These are phyloP conservation scores for Phoma sp. DNA, from an alignment of 2,329 filamentous ascomycete species.

Conservation along the genomic window DNA sequence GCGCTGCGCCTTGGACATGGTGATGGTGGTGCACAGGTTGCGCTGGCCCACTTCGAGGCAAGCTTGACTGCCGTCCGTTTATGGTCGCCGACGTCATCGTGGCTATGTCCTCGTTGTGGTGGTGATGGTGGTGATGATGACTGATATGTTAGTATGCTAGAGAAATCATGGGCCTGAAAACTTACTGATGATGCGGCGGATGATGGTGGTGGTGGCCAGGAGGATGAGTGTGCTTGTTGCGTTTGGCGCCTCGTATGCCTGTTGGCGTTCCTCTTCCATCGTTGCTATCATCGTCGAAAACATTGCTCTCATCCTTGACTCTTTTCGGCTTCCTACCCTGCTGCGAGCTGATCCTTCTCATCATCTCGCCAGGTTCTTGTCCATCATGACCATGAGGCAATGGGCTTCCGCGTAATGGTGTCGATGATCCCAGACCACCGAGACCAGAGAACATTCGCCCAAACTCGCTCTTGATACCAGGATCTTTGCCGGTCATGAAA, in stretches of 20 bases:
- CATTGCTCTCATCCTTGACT: constrained; percentile 76
- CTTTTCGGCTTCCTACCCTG: constrained; percentile 60
- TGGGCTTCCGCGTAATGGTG: constrained; percentile 62
- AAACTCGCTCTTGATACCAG: constrained; percentile 93
- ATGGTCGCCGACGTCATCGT: constrained; percentile 27
- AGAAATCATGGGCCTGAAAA: constrained; percentile 12
- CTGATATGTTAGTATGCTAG: constrained; percentile 55
- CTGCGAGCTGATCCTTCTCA: constrained; percentile 48
- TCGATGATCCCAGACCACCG: constrained; percentile 68
- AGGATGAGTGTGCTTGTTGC: constrained; percentile 55
- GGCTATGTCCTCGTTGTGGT: constrained; percentile 58
- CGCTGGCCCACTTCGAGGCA: constrained; percentile 39
- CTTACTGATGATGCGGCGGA: constrained; percentile 59
- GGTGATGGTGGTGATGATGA: constrained; percentile 65
- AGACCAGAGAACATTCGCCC: constrained; percentile 96
- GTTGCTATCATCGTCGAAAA: constrained; percentile 70
- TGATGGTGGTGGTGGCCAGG: constrained; percentile 69
- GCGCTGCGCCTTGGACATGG: constrained; percentile 48
- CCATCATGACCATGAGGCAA: constrained; percentile 48
- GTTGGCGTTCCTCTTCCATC: constrained; percentile 69
- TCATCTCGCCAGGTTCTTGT: constrained; percentile 40
- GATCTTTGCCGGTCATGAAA: constrained; percentile 79
- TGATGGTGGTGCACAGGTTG: constrained; percentile 48
- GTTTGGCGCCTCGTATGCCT: constrained; percentile 72
- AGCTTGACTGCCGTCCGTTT: constrained; percentile 36